Conservation (phyloP, 164 flowering plant species). For the Warburgia ugandensis region DNA sequence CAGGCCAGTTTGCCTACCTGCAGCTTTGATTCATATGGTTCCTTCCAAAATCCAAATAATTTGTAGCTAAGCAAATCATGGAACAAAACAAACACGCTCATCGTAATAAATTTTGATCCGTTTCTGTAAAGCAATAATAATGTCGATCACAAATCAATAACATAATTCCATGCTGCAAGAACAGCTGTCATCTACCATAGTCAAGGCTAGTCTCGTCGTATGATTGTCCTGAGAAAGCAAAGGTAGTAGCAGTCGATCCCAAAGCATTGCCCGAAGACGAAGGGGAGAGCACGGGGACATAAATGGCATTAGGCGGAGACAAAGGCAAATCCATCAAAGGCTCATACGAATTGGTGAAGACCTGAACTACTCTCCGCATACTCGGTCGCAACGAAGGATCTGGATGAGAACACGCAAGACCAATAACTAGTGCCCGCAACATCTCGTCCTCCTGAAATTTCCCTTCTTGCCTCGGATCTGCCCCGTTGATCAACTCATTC, state of each 20-base stretch:
- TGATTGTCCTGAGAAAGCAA: not conserved
- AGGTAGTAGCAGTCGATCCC: constrained; percentile 8
- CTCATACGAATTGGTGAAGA: constrained; percentile 35
- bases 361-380: constrained; percentile 38
- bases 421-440: constrained; percentile 52
- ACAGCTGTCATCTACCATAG: constrained; percentile 16
- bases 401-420: constrained; percentile 57
- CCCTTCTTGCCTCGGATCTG: constrained; percentile 42
- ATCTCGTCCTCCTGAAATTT: constrained; percentile 28
- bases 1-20: too few relatives aligned
- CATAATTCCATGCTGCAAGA: too few relatives aligned
- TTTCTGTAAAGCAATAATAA: too few relatives aligned
- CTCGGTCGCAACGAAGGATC: constrained; percentile 28
- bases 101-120: too few relatives aligned
- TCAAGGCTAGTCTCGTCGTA: constrained; percentile 15
- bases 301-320: constrained; percentile 25
- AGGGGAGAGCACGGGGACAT: constrained; percentile 19
- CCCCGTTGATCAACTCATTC: constrained; percentile 37
- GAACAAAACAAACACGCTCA: too few relatives aligned
- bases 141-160: too few relatives aligned
- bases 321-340: constrained; percentile 37
- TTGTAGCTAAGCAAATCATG: too few relatives aligned
- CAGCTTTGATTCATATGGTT: too few relatives aligned
- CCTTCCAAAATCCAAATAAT: too few relatives aligned
- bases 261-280: constrained; percentile 7